These are phyloP conservation scores for Fusarium globosum DNA, from an alignment of 2,329 filamentous ascomycete species.

Conservation along the genomic window DNA sequence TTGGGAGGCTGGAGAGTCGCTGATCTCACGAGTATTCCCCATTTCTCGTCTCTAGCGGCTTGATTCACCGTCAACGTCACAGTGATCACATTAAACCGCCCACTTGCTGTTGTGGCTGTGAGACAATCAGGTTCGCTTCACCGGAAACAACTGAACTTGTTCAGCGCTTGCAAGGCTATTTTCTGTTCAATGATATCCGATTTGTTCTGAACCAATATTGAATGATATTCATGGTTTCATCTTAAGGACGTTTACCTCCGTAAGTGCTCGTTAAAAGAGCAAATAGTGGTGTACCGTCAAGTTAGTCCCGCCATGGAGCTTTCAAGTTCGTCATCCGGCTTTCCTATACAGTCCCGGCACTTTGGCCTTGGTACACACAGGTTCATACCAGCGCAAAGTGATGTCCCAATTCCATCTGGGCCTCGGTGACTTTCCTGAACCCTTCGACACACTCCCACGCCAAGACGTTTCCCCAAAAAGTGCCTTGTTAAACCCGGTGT, in stretches of 20 bases:
- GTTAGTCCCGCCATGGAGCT: not conserved
- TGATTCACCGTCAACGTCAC: constrained; percentile 40
- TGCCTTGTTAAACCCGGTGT: not conserved
- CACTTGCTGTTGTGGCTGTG: constrained; percentile 39
- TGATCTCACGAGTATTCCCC: constrained; percentile 26
- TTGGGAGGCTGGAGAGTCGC: constrained; percentile 16
- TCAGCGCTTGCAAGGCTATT: not conserved
- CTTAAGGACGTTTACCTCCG: not conserved
- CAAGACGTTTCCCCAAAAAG: not conserved
- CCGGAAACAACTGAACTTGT: constrained; percentile 19
- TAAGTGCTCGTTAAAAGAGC: not conserved
- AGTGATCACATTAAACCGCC: constrained; percentile 35
- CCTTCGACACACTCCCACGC: not conserved
- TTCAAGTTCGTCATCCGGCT: not conserved
- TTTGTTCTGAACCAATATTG: not conserved
- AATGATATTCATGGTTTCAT: not conserved
- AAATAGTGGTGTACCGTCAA: not conserved
- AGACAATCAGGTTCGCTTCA: constrained; percentile 36
- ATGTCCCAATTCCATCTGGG: not conserved
- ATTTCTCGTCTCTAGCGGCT: constrained; percentile 34
- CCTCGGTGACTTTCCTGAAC: not conserved
- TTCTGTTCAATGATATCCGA: not conserved
- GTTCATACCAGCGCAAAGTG: not conserved
- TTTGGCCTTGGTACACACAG: not conserved
- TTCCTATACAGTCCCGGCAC: not conserved